phyloP scores from a whole-genome alignment of 2,329 filamentous ascomycete species.

The Cadophora sp. region DNA sequence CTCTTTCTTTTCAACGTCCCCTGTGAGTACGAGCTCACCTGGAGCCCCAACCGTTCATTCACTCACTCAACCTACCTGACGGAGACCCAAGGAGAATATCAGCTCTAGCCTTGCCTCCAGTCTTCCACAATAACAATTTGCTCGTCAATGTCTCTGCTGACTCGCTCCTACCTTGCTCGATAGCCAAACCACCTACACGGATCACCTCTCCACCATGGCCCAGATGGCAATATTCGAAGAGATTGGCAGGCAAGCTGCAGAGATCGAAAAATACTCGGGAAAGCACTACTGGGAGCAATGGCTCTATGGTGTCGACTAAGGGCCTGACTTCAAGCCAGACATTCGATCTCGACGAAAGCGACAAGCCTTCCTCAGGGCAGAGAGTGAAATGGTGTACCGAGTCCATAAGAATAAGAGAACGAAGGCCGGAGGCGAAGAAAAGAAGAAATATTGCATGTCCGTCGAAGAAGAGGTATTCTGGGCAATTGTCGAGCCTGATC shows the following conservation, averaged over 20 bases:
- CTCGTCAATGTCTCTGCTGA: no score
- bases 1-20: background rate
- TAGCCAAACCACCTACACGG: no score
- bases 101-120: background rate
- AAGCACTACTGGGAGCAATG: background rate
- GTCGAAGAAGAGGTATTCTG: constrained; percentile 12
- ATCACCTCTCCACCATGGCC: background rate
- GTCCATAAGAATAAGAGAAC: background rate
- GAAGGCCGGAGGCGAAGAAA: background rate
- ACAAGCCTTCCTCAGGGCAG: constrained; percentile 1
- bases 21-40: no score
- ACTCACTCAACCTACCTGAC: background rate
- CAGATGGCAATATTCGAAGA: background rate
- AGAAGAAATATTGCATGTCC: background rate
- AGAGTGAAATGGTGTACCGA: constrained; percentile 8
- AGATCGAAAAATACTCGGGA: background rate
- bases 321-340: constrained; percentile 17
- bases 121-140: background rate
- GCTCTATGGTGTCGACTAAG: constrained; percentile 6
- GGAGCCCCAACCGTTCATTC: background rate
- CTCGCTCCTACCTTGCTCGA: no score
- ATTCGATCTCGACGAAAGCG: constrained; percentile 7
- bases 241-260: background rate
- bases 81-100: background rate
- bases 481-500: constrained; percentile 2